A percentile compares a stretch with the other conserved stretches of the same genome.
Conservation (phyloP, 2,329 filamentous ascomycete species). For the Pyrenophora tritici-repentis region DNA sequence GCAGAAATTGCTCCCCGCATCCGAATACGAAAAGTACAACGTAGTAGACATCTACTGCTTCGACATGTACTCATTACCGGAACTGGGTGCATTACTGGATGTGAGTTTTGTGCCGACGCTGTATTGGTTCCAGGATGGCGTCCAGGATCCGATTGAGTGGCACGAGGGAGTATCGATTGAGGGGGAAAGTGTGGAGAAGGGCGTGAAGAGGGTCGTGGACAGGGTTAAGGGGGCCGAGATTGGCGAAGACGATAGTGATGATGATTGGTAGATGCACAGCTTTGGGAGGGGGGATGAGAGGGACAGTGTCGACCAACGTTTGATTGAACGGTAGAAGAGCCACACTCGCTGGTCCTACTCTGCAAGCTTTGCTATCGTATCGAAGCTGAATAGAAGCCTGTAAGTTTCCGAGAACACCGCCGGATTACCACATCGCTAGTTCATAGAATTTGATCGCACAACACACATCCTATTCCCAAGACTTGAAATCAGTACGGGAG, state of each 20-base stretch:
- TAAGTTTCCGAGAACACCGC: no score
- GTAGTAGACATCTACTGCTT: constrained; percentile 29
- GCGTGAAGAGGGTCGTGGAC: constrained; percentile 30
- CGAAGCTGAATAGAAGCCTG: no score
- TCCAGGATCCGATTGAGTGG: constrained; percentile 31
- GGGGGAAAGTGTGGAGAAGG: constrained; percentile 29
- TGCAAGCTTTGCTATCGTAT: no score
- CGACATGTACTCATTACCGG: constrained; percentile 31
- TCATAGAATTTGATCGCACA: no score
- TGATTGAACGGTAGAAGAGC: not conserved
- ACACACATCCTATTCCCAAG: no score
- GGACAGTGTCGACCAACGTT: not conserved
- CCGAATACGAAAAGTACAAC: constrained; percentile 12
- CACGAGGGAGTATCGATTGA: constrained; percentile 30
- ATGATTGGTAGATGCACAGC: constrained; percentile 18
- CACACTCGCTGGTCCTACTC: no score
- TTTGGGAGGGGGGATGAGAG: not conserved
- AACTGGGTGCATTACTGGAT: constrained; percentile 26
- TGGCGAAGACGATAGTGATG: constrained; percentile 26
- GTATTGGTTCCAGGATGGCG: constrained; percentile 32
- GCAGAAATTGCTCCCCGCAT: constrained; percentile 21
- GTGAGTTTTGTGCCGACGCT: constrained; percentile 31
- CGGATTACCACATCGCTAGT: no score
- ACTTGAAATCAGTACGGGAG: no score
- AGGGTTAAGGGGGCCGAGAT: constrained; percentile 34